Conservation (phyloP, 176 grass and related monocot species). For the Bolboschoenus planiculmis region DNA sequence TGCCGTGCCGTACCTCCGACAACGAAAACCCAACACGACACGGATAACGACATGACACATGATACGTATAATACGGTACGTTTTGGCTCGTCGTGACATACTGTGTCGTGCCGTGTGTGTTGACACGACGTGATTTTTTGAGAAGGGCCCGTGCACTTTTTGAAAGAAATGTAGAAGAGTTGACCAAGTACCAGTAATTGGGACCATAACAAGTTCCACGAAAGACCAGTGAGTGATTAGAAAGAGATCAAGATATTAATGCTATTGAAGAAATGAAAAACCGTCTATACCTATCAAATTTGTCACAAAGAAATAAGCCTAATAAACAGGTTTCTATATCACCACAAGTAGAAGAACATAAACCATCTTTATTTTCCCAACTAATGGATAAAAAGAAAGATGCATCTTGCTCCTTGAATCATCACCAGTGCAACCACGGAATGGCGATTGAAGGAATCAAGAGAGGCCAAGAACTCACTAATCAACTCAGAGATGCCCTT, state of each 20-base stretch:
- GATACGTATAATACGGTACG: too few relatives aligned
- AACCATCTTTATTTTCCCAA: not conserved
- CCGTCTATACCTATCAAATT: not conserved
- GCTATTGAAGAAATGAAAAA: not conserved
- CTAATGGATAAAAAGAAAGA: not conserved
- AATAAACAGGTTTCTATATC: too few relatives aligned
- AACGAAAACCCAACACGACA: too few relatives aligned
- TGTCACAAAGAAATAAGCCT: not conserved
- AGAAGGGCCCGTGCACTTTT: not conserved
- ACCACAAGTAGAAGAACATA: too few relatives aligned
- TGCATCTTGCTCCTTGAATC: not conserved
- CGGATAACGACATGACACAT: too few relatives aligned
- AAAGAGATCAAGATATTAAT: not conserved
- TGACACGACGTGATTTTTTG: too few relatives aligned
- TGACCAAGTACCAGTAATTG: not conserved
- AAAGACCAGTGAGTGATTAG: not conserved
- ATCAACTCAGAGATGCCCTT: not conserved
- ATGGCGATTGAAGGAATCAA: conserved; percentile 14
- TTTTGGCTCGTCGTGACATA: too few relatives aligned
- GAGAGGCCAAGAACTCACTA: conserved; percentile 12
- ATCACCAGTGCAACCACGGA: not conserved
- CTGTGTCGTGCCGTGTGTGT: too few relatives aligned
- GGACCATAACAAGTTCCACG: not conserved
- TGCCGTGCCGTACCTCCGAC: too few relatives aligned
- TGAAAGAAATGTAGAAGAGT: not conserved